Conservation (phyloP, 2,329 filamentous ascomycete genomes). For the Akanthomyces muscarius region DNA sequence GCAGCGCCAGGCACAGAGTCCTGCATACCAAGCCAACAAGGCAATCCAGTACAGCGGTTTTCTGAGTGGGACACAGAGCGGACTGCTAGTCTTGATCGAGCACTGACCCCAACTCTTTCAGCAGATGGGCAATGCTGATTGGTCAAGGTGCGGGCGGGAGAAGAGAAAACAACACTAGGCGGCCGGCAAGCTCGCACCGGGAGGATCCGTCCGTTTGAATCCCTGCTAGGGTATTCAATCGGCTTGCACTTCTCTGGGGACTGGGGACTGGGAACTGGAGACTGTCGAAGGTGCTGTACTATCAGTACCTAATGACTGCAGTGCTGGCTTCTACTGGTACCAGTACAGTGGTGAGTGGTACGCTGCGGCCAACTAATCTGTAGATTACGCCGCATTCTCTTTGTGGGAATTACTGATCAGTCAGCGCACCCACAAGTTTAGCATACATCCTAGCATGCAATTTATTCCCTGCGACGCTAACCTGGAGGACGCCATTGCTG, state of each 20-base stretch:
- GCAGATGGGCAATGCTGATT: neutral
- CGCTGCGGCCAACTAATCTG: too few relatives aligned
- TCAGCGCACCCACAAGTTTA: too few relatives aligned
- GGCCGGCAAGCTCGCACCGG: slow-evolving; percentile 1
- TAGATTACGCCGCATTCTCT: too few relatives aligned
- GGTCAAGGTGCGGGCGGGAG: neutral
- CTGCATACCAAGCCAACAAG: neutral
- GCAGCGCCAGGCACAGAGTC: neutral
- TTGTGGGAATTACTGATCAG: too few relatives aligned
- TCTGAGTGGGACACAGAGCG: neutral
- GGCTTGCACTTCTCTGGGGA: too few relatives aligned
- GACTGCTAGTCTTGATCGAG: neutral
- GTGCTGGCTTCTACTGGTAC: too few relatives aligned
- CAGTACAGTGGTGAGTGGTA: too few relatives aligned
- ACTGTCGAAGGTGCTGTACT: too few relatives aligned
- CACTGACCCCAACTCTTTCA: neutral
- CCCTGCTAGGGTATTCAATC: slow-evolving; percentile 2
- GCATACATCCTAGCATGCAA: too few relatives aligned
- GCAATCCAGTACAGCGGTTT: neutral
- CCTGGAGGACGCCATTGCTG: neutral
- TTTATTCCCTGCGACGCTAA: too few relatives aligned
- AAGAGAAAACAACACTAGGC: slow-evolving; percentile 14
- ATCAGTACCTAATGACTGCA: too few relatives aligned
- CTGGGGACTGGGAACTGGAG: too few relatives aligned
- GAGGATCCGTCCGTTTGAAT: slow-evolving; percentile 7